Evolutionary conservation across 352 stramenopile species (phyloP), one percentile per base, ranked within the genome.

Genomic region (Phytophthora sp.): DNA sequence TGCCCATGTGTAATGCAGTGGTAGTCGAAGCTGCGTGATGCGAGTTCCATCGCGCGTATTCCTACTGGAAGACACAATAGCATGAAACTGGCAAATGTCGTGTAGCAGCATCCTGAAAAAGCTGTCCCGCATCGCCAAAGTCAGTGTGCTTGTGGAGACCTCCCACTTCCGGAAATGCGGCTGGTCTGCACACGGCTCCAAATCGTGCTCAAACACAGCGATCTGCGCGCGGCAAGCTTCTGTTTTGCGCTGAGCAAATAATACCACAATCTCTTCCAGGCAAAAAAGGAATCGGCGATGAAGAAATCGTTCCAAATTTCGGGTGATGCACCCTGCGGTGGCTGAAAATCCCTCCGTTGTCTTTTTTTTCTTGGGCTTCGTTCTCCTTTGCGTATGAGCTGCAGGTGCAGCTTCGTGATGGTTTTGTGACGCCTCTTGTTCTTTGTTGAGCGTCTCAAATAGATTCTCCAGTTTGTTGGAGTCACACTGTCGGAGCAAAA

Each of bases 241-340:
- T 0, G 77, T 92, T 49, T 92, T 75, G 20, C 77, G 78, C 63
- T 89, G 82, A 0, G 85, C 85, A 62, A 94, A 94, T 5, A 89
- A 68, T 3, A 94, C 57, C 10, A 94, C 62, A 23, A 94, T 74
- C 35, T 89, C 82, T 55, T 92, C 85, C 0, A 94, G 67, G 45
- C 85, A 92, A 28, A 86, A 92, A 11, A 94, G 72, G 56, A 94
- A 94, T 3, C 85, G 77, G 2, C 85, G 85, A 32, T 94, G 85
- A 39, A 71, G 50, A 51, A 94, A 92, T 10, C 85, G 79, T 41
- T 75, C 48, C 17, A 94, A 58, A 52, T 75, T 89, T 3, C 28
- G 50, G 15, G 69, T 74, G 13, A 77, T 48, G 17, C 54, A 60
- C 1, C 59, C 69, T 38, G 58, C 65, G 1, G 51, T 69, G 2